Conservation (phyloP, 768 basidiomycete genomes). For the Leccinum longicurvipes region DNA sequence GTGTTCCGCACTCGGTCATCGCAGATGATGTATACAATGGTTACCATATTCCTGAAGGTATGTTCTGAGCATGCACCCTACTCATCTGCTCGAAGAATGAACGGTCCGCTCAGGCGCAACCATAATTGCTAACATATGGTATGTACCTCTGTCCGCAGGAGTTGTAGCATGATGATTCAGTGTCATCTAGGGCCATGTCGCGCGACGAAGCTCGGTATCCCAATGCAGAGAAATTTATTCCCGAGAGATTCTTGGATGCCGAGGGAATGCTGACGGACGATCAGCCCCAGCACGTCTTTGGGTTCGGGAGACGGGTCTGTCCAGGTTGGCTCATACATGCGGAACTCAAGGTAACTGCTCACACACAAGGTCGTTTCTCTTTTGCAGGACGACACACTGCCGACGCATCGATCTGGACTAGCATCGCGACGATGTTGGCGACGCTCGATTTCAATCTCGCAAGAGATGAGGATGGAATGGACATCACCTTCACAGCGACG, state of each 20-base stretch:
- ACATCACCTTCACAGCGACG: not conserved
- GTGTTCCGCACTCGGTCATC: not conserved
- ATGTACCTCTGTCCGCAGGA: not conserved
- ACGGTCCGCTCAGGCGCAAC: not conserved
- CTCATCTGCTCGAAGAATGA: not conserved
- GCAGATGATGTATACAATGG: not conserved
- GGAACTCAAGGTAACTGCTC: not conserved
- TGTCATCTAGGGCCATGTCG: not conserved
- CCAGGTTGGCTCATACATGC: not conserved
- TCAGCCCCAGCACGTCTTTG: not conserved
- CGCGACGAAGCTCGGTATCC: not conserved
- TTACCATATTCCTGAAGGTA: not conserved
- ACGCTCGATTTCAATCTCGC: not conserved
- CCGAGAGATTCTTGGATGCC: not conserved
- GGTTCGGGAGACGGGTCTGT: not conserved
- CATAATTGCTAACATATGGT: not conserved
- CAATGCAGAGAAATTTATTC: not conserved
- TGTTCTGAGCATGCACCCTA: not conserved
- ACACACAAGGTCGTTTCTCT: not conserved
- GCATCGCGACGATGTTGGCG: not conserved
- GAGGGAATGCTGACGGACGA: not conserved
- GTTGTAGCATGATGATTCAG: not conserved
- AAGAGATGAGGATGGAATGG: not conserved
- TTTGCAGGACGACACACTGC: not conserved
- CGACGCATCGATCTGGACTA: not conserved